Evolutionary conservation across 225 moss, liverwort and hornwort species (phyloP).

Genomic region (Polytrichum commune): DNA sequence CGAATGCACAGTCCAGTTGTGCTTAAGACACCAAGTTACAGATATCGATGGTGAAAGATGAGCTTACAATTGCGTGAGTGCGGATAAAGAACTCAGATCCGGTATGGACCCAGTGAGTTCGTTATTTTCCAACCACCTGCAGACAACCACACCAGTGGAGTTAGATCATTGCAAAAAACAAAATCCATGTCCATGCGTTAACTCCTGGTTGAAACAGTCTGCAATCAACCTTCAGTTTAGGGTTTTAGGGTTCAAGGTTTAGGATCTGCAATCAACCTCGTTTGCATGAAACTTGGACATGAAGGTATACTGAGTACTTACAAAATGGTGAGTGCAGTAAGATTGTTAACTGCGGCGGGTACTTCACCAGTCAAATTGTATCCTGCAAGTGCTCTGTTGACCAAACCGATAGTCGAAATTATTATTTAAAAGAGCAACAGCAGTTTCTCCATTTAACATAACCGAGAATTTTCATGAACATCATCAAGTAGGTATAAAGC

Average conservation of each 20-base stretch:
- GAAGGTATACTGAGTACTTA: constrained; percentile 20
- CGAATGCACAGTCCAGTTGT: too few relatives aligned
- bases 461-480: too few relatives aligned
- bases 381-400: constrained; percentile 27
- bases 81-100: constrained; percentile 31
- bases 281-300: too few relatives aligned
- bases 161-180: too few relatives aligned
- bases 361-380: constrained; percentile 33
- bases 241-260: too few relatives aligned
- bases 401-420: neutral
- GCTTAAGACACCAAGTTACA: too few relatives aligned
- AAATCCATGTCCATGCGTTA: too few relatives aligned
- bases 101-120: constrained; percentile 26
- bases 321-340: constrained; percentile 32
- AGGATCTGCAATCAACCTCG: too few relatives aligned
- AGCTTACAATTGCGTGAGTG: constrained; percentile 35
- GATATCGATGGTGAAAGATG: neutral
- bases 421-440: neutral
- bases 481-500: too few relatives aligned
- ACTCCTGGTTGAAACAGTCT: too few relatives aligned
- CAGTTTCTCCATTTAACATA: too few relatives aligned
- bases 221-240: too few relatives aligned
- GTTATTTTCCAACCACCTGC: constrained; percentile 35
- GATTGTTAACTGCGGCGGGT: constrained; percentile 18
- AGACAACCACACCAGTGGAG: neutral